A percentile compares a stretch with the other conserved stretches of the same genome.
Conservation (phyloP, 805 yeast genomes). For the Jamesozyma gamospora region DNA sequence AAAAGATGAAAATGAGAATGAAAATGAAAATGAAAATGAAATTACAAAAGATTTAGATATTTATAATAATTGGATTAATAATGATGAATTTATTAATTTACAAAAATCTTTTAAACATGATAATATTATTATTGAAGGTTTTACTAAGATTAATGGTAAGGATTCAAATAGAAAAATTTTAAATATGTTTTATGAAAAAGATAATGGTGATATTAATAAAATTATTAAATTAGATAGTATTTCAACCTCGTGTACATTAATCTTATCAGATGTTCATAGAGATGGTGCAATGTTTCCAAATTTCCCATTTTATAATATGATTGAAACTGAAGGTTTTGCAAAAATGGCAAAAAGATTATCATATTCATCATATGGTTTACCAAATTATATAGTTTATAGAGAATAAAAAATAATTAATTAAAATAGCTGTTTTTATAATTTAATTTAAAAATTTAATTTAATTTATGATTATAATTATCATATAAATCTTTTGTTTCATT, state of each 20-base stretch:
- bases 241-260: slow-evolving; percentile 89
- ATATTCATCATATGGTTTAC: slow-evolving; percentile 78
- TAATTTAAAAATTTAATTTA: neutral
- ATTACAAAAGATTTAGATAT: slow-evolving; percentile 63
- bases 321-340: slow-evolving; percentile 93
- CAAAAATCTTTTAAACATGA: slow-evolving; percentile 64
- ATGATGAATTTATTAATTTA: slow-evolving; percentile 60
- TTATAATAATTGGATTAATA: slow-evolving; percentile 84
- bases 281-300: slow-evolving; percentile 98
- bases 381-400: slow-evolving; percentile 76
- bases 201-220: slow-evolving; percentile 43
- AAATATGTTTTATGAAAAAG: slow-evolving; percentile 66
- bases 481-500: slow-evolving; percentile 1
- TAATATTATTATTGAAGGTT: slow-evolving; percentile 86
- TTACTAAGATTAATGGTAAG: slow-evolving; percentile 44
- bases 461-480: slow-evolving; percentile 16
- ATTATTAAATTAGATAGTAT: slow-evolving; percentile 87
- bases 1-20: slow-evolving; percentile 45
- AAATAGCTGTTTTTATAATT: no score
- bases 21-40: slow-evolving; percentile 49
- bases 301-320: slow-evolving; percentile 87
- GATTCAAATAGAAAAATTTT: slow-evolving; percentile 85
- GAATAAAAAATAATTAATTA: neutral
- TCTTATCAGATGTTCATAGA: slow-evolving; percentile 89
- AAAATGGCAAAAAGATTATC: slow-evolving; percentile 88